Conservation (phyloP, 2,329 filamentous ascomycete genomes). For the Pseudogymnoascus sp. region DNA sequence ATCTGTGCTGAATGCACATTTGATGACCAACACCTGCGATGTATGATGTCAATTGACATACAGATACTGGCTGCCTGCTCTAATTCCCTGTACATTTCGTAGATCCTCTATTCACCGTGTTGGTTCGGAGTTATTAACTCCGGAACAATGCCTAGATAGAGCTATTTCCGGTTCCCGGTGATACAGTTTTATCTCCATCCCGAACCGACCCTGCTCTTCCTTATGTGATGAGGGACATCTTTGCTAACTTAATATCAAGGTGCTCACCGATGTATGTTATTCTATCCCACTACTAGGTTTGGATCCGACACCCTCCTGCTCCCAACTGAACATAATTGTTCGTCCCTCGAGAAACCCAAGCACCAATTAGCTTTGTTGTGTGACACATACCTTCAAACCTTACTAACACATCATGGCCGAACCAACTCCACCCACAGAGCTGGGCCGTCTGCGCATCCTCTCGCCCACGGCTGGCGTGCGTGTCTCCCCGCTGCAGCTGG, state of each 20-base stretch:
- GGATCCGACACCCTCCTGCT: not conserved
- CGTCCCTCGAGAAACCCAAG: not conserved
- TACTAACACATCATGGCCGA: conserved; percentile 30
- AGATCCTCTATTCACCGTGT: not conserved
- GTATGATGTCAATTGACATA: not conserved
- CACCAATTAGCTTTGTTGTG: not conserved
- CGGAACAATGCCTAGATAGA: not conserved
- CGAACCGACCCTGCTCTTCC: not conserved
- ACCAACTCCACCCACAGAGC: conserved; percentile 48
- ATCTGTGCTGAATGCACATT: not conserved
- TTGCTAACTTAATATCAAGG: too few relatives aligned
- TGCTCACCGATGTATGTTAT: not conserved
- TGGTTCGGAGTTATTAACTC: not conserved
- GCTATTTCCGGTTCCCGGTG: not conserved
- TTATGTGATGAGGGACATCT: not conserved
- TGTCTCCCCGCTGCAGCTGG: conserved; percentile 61
- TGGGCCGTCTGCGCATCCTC: conserved; percentile 60
- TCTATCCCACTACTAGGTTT: not conserved
- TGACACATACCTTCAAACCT: not conserved
- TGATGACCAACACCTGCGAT: not conserved
- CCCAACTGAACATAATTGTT: not conserved
- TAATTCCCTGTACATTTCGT: not conserved
- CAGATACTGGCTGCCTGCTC: not conserved
- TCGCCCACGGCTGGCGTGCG: conserved; percentile 58
- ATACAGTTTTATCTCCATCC: not conserved